phyloP scores from a whole-genome alignment of 352 stramenopile species.

The Phytopythium sindhum region DNA sequence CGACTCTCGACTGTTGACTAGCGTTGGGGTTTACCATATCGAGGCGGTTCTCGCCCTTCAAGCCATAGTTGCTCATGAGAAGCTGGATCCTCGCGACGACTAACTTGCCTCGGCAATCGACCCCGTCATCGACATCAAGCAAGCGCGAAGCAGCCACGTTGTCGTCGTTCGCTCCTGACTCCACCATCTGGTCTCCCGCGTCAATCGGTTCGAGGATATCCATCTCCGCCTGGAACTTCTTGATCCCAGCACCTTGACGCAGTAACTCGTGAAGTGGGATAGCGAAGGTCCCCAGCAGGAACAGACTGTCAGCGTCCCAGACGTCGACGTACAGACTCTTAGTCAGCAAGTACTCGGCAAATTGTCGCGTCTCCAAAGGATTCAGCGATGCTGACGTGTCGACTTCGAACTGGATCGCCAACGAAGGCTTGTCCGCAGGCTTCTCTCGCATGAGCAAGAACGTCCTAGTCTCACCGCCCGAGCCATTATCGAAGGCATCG shows the following conservation, averaged over 20 bases:
- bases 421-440: conserved; percentile 53
- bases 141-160: not conserved
- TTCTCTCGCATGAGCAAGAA: conserved; percentile 66
- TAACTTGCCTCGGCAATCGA: conserved; percentile 12
- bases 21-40: not conserved
- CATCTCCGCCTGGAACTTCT: conserved; percentile 88
- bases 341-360: conserved; percentile 85
- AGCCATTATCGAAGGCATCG: conserved; percentile 41
- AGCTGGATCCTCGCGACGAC: conserved; percentile 69
- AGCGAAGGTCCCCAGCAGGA: conserved; percentile 81
- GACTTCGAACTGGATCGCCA: conserved; percentile 75
- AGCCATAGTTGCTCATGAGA: conserved; percentile 86
- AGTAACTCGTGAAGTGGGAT: conserved; percentile 88
- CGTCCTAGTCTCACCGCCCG: conserved; percentile 28
- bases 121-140: conserved; percentile 14
- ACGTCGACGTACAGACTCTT: conserved; percentile 90
- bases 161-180: conserved; percentile 5
- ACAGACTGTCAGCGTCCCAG: conserved; percentile 91
- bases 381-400: conserved; percentile 58
- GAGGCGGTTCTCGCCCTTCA: conserved; percentile 44
- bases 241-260: conserved; percentile 84
- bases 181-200: conserved; percentile 8
- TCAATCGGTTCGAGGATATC: conserved; percentile 44
- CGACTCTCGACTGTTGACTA: not conserved
- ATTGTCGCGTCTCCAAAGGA: conserved; percentile 66